Base-by-base conservation (phyloP, 2,329 filamentous ascomycete species). In the Xylariales sp. region DNA sequence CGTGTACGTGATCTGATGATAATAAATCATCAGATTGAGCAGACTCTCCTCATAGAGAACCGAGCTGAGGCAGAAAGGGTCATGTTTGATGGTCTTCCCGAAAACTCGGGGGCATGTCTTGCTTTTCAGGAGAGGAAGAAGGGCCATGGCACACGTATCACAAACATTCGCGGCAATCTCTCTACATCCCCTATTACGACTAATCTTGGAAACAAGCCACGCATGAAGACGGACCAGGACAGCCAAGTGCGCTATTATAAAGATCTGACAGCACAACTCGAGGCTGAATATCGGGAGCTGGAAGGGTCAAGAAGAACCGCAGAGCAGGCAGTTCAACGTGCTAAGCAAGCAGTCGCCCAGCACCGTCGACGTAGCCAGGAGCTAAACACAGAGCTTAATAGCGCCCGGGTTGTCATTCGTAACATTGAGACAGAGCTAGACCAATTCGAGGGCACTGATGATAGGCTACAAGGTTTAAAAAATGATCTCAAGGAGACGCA, bases 1-100 rank as follows among this genome's bases (percentile, higher is more conserved):
- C 81, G 92, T 50, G 90, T 97, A 23, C 90, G 90, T 57, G 91
- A 93, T 68, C 90, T 94, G 67, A 83, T 98, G 54, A 91, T 99
- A 75, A 96, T 98, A 77, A 91, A 90, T 69, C 87, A 93, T 73
- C 81, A 83, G 6, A 93, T 97, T 60, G 96, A 99, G 69, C 94
- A 97, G 78, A 89, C 91, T 7, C 87, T 97, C 5, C 83, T 99
- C 0, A 89, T 97, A 62, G 84, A 89, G 63, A 84, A 90, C 36
- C 84, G 92, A 34, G 79, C 84, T 1, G 86, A 93, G 64, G 96
- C 91, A 0, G 84, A 90, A 50, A 81, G 84, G 3, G 86, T 92
- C 53, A 92, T 97, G 86, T 88, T 91, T 68, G 84, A 85, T 61
- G 84, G 83, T 28, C 81, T 81, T n/a, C 89, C 90, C 0, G 84